These are phyloP conservation scores for Osmanthus fragrans DNA, from an alignment of 257 asterid species.

Conservation along the genomic window DNA sequence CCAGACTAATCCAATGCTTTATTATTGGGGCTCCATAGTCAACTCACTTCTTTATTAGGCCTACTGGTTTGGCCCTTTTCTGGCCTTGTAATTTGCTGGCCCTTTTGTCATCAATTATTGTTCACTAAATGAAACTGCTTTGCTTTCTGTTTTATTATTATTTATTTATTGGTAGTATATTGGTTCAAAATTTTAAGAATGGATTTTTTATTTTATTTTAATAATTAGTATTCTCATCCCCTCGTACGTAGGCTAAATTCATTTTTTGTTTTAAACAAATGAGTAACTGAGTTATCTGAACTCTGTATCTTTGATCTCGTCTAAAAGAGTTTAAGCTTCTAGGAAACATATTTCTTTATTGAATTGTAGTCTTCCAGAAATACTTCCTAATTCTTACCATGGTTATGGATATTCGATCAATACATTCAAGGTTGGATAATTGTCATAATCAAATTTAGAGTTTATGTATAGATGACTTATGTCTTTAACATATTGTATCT, in stretches of 20 bases:
- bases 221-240: not conserved
- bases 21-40: not conserved
- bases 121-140: not conserved
- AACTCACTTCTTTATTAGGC: conserved; percentile 13
- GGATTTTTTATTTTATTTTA: not conserved
- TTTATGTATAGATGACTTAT: not conserved
- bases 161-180: not conserved
- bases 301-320: too few species aligned
- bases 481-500: not conserved
- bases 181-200: not conserved
- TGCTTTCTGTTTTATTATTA: not conserved
- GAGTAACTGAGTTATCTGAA: not conserved
- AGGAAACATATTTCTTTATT: not conserved
- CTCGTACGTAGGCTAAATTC: not conserved
- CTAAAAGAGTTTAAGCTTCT: too few species aligned
- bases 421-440: not conserved
- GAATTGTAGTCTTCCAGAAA: not conserved
- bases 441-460: not conserved
- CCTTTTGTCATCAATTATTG: not conserved
- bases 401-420: not conserved
- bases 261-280: not conserved
- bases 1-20: not conserved
- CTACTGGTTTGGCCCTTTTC: not conserved
- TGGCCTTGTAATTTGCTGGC: not conserved
- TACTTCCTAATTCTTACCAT: not conserved